Conservation (phyloP, 1,139 yeast species). For the Dujonia santamariae region DNA sequence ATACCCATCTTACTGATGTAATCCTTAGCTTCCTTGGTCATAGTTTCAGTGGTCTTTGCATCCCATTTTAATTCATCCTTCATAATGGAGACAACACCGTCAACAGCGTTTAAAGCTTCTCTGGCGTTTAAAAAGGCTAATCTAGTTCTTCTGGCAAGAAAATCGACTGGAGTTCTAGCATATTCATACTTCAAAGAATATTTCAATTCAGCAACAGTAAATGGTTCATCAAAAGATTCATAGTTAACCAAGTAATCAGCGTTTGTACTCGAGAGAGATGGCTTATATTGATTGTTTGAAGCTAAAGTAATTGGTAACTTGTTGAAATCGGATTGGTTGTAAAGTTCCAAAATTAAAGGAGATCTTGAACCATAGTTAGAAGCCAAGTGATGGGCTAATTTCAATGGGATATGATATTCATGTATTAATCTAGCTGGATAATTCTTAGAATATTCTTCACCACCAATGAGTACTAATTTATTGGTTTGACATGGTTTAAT, state of each 20-base stretch:
- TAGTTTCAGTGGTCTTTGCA: slow-evolving; percentile 52
- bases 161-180: slow-evolving; percentile 84
- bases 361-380: slow-evolving; percentile 91
- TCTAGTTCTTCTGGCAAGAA: slow-evolving; percentile 90
- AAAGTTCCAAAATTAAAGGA: slow-evolving; percentile 69
- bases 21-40: slow-evolving; percentile 50
- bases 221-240: slow-evolving; percentile 74
- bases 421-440: slow-evolving; percentile 80
- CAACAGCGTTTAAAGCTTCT: slow-evolving; percentile 79
- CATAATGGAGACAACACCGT: slow-evolving; percentile 84
- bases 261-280: slow-evolving; percentile 32
- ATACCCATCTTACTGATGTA: slow-evolving; percentile 63
- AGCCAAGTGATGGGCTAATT: slow-evolving; percentile 78
- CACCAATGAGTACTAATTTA: slow-evolving; percentile 68
- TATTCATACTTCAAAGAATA: slow-evolving; percentile 83
- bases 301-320: slow-evolving; percentile 65
- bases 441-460: slow-evolving; percentile 62
- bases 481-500: slow-evolving; percentile 63
- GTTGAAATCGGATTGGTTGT: slow-evolving; percentile 49
- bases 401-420: slow-evolving; percentile 69
- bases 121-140: slow-evolving; percentile 88
- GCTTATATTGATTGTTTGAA: slow-evolving; percentile 30
- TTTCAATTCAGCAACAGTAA: slow-evolving; percentile 86
- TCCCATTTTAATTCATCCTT: slow-evolving; percentile 78
- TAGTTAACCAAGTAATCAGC: slow-evolving; percentile 38